Conservation (phyloP, 345 rosid species). For the Luvunga scandens region DNA sequence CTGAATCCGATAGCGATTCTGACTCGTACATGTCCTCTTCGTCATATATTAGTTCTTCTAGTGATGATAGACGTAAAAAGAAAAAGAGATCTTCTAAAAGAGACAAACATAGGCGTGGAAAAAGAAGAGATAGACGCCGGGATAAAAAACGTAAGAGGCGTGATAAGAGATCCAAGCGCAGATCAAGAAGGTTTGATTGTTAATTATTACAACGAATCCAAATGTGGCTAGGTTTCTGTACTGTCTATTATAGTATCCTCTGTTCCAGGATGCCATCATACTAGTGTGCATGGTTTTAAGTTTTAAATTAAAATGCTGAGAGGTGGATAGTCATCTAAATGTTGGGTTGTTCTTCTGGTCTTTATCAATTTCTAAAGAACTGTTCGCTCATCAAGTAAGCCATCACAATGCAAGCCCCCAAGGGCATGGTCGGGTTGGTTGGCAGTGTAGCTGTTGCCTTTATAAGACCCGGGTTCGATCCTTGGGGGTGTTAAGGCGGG, state of each 20-base stretch:
- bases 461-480: no score
- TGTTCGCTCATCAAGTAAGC: background rate
- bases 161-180: slow-evolving; percentile 71
- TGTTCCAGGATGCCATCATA: background rate
- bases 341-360: background rate
- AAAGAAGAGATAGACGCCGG: slow-evolving; percentile 69
- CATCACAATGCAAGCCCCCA: background rate
- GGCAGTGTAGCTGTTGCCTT: no score
- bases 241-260: background rate
- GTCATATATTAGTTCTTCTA: slow-evolving; percentile 80
- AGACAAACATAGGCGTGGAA: slow-evolving; percentile 68
- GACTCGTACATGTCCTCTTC: slow-evolving; percentile 63
- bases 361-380: background rate
- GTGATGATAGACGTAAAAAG: slow-evolving; percentile 80
- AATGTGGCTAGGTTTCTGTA: background rate
- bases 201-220: background rate
- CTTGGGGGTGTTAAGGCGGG: no score
- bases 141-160: slow-evolving; percentile 68
- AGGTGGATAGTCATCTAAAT: background rate
- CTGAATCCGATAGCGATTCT: slow-evolving; percentile 80
- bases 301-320: background rate
- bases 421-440: no score
- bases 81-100: slow-evolving; percentile 73
- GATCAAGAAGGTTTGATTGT: slow-evolving; percentile 61
- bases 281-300: background rate